Conservation (phyloP, 192 early-diverging fungal genomes). For the Entomortierella lignicola region DNA sequence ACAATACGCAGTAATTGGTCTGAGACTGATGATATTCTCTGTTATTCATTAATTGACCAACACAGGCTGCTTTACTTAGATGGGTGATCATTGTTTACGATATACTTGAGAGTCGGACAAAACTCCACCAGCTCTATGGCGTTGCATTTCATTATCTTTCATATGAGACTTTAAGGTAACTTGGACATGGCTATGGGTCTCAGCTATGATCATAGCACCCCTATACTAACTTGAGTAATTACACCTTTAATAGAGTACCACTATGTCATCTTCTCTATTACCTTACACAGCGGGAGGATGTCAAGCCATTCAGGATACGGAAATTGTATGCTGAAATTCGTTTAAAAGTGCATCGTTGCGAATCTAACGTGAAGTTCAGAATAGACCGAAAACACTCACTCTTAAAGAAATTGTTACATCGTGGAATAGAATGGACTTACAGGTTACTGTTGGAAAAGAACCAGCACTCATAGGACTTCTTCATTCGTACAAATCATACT, state of each 20-base stretch:
- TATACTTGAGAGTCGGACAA: constrained; percentile 56
- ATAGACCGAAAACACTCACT: background rate
- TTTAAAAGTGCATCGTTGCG: no score
- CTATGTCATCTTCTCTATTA: constrained; percentile 63
- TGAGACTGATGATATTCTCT: background rate
- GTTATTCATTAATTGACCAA: background rate
- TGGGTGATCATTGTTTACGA: constrained; percentile 64
- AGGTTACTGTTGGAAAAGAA: constrained; percentile 52
- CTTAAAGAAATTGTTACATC: background rate
- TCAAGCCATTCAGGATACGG: constrained; percentile 62
- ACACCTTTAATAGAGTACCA: constrained; percentile 34
- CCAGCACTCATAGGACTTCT: constrained; percentile 57
- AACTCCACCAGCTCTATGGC: constrained; percentile 59
- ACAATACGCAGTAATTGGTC: background rate
- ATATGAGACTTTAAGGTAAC: constrained; percentile 57
- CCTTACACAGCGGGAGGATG: constrained; percentile 61
- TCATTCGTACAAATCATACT: constrained; percentile 60
- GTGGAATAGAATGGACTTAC: constrained; percentile 52
- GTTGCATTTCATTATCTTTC: constrained; percentile 64
- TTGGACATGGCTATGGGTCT: background rate
- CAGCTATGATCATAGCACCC: no score
- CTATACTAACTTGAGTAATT: no score
- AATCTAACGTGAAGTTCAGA: background rate
- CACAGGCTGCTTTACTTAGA: constrained; percentile 53
- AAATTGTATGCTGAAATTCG: constrained; percentile 44